Conservation (phyloP, 352 stramenopile genomes). For the Phytophthora idaei region DNA sequence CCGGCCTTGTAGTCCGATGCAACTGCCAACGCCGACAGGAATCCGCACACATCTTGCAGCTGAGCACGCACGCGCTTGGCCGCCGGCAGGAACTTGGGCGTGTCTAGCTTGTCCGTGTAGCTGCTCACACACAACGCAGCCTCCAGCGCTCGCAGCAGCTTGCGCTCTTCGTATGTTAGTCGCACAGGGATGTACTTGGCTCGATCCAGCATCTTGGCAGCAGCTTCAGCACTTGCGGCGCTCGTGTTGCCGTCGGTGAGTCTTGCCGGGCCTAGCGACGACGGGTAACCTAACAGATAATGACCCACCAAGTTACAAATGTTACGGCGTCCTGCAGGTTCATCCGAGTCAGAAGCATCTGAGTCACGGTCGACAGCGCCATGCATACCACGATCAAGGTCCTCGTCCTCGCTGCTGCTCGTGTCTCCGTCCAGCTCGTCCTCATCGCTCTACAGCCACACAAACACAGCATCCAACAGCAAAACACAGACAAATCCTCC, state of each 20-base stretch:
- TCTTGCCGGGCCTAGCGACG: constrained; percentile 31
- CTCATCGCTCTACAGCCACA: constrained; percentile 42
- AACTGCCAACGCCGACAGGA: constrained; percentile 92
- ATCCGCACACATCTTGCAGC: constrained; percentile 91
- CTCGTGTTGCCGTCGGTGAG: constrained; percentile 23
- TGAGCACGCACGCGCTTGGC: constrained; percentile 89
- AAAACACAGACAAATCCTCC: constrained; percentile 11
- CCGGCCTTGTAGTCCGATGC: constrained; percentile 89
- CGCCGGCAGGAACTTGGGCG: constrained; percentile 57
- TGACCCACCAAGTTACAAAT: constrained; percentile 90
- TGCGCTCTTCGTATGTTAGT: constrained; percentile 94
- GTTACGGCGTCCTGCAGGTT: constrained; percentile 60
- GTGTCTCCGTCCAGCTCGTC: constrained; percentile 51
- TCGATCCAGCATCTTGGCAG: constrained; percentile 82
- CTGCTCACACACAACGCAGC: constrained; percentile 92
- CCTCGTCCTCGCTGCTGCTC: constrained; percentile 51
- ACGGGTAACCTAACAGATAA: constrained; percentile 81
- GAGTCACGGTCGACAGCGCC: constrained; percentile 24
- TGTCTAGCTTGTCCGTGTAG: constrained; percentile 95
- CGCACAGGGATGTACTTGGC: constrained; percentile 97
- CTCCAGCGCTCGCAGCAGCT: constrained; percentile 94
- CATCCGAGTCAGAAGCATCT: constrained; percentile 47
- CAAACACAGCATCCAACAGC: constrained; percentile 4
- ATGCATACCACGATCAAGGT: constrained; percentile 39
- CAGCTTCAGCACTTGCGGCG: constrained; percentile 19